A percentile compares a stretch with the other conserved stretches of the same genome.
Conservation (phyloP, 495 filamentous ascomycete genomes). For the Xylaria venustula region DNA sequence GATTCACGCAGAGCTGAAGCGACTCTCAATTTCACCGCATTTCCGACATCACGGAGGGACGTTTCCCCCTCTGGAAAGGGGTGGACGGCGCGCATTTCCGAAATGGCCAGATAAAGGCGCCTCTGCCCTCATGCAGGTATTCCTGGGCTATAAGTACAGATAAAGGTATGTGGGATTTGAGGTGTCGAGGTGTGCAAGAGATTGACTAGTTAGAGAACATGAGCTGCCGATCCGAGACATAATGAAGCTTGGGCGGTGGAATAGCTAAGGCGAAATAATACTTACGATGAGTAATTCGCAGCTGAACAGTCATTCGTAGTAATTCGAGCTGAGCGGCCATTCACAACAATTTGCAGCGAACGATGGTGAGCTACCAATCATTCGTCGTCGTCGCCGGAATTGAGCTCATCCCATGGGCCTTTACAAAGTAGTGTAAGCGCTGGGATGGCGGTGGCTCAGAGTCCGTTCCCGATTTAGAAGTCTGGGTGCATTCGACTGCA, state of each 20-base stretch:
- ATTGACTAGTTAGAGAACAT: not conserved
- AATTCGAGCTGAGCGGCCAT: too few species aligned
- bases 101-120: not conserved
- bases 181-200: not conserved
- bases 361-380: not conserved
- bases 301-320: too few species aligned
- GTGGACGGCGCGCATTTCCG: conserved; percentile 9
- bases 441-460: not conserved
- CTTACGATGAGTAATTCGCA: too few species aligned
- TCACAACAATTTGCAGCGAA: not conserved
- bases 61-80: not conserved
- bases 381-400: not conserved
- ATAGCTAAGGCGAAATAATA: not conserved
- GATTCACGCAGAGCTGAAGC: not conserved
- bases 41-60: not conserved
- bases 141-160: not conserved
- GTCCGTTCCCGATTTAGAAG: conserved; percentile 11
- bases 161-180: not conserved
- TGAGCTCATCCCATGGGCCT: not conserved
- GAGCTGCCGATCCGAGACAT: not conserved
- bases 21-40: not conserved
- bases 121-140: not conserved
- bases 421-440: not conserved
- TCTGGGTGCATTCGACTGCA: too few species aligned
- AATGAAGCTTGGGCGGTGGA: not conserved